Base-by-base conservation (phyloP, 2,329 filamentous ascomycete genomes). In the Fusarium papillatum region DNA sequence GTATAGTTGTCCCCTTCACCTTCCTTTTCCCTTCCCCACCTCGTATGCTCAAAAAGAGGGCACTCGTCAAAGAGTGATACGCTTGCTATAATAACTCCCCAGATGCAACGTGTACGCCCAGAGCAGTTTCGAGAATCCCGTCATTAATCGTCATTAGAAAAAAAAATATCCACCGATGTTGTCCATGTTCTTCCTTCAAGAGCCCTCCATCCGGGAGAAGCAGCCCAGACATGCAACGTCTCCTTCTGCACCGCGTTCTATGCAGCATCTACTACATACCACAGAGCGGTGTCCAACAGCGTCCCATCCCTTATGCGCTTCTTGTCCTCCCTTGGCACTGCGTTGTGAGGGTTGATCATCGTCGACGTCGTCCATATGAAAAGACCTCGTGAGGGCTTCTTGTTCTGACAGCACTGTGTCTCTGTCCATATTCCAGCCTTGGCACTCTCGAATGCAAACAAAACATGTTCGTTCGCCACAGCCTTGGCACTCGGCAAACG, bases 181-280 rank as follows among this genome's bases (percentile, higher is more conserved):
- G 43, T 57, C 34, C 57, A 59, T 41, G 13, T 46, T 59, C 34
- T 31, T 26, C 29, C 46, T 50, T 76, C 66, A 80, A 11, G 82
- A 79, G 17, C 83, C 83, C 68, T 86, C 84, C 80, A 86, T 84
- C 3, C 83, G 80, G 13, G 85, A 85, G 48, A 93, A 84, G 75
- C 93, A 94, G 2, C 91, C 91, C 60, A 93, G 82, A 78, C 93
- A 95, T 70, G 91, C 89, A 7, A 93, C 88, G 60, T 94, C 92
- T 31, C 93, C 93, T 65, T 93, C 89, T 24, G 84, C 79, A 0
- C 92, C 92, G 29, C 86, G 87, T 80, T 95, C 93, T 5, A 94
- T 88, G 80, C 92, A 94, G 82, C 93, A 95, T 22, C 88, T 87
- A 79, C 92, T 93, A 80, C 93, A 95, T 4, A 94, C 85, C 76